A percentile compares a stretch with the other conserved stretches of the same genome.
These are phyloP conservation scores for Protostelium mycophagum DNA, from an alignment of 78 protist species.

Conservation along the genomic window DNA sequence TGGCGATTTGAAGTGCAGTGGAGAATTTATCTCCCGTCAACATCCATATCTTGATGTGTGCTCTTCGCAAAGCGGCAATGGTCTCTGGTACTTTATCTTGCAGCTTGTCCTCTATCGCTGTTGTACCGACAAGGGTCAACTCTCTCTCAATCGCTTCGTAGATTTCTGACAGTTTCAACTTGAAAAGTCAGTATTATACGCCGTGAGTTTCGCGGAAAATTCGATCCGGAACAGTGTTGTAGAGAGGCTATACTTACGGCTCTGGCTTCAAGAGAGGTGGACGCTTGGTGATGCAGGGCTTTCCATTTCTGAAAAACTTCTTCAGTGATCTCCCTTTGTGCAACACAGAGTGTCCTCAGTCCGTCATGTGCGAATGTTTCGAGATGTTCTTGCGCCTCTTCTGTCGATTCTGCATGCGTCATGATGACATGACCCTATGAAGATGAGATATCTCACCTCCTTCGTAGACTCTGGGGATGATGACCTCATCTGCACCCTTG, in stretches of 20 bases:
- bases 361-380: constrained; percentile 69
- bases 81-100: constrained; percentile 83
- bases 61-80: constrained; percentile 46
- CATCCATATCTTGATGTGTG: constrained; percentile 92
- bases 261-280: constrained; percentile 4
- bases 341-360: constrained; percentile 87
- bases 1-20: constrained; percentile 93
- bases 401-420: neutral
- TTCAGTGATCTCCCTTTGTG: constrained; percentile 26
- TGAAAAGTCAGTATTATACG: too few relatives aligned
- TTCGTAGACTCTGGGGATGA: constrained; percentile 8
- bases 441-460: neutral
- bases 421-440: neutral
- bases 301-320: constrained; percentile 61
- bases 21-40: constrained; percentile 96
- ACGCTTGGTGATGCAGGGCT: constrained; percentile 13
- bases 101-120: constrained; percentile 95
- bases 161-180: constrained; percentile 4
- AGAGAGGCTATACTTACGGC: constrained; percentile 3
- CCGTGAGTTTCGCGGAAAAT: too few relatives aligned
- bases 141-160: constrained; percentile 59
- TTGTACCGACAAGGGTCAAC: constrained; percentile 80
- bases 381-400: constrained; percentile 7
- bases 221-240: too few relatives aligned
- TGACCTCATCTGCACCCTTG: constrained; percentile 78